phyloP scores from a whole-genome alignment of 2,329 filamentous ascomycete genomes.

The Tolypocladium tundrense region DNA sequence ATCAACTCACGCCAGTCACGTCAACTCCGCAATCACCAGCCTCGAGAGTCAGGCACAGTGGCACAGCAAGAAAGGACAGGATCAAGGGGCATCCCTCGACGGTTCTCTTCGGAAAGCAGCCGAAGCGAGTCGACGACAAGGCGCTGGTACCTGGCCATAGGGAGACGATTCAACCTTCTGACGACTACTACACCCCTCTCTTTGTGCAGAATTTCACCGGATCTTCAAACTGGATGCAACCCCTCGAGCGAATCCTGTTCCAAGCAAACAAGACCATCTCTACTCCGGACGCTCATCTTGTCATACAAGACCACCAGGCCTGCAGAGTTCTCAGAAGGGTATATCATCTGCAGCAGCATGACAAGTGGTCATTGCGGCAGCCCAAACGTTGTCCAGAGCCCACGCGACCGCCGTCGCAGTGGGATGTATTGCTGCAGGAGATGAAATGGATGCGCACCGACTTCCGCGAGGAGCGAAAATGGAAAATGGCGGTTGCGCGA shows the following conservation, averaged over 20 bases:
- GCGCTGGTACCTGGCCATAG: slow-evolving; percentile 28
- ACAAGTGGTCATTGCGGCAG: slow-evolving; percentile 88
- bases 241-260: slow-evolving; percentile 61
- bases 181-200: slow-evolving; percentile 55
- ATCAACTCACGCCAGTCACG: slow-evolving; percentile 29
- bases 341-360: slow-evolving; percentile 80
- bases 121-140: slow-evolving; percentile 37
- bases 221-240: slow-evolving; percentile 49
- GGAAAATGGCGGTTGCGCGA: slow-evolving; percentile 75
- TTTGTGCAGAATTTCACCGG: slow-evolving; percentile 49
- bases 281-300: slow-evolving; percentile 73
- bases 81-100: slow-evolving; percentile 60
- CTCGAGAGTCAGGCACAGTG: slow-evolving; percentile 15
- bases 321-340: slow-evolving; percentile 78
- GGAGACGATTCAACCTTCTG: slow-evolving; percentile 35
- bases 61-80: slow-evolving; percentile 39
- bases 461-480: slow-evolving; percentile 87
- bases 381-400: slow-evolving; percentile 79
- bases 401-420: slow-evolving; percentile 63
- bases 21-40: slow-evolving; percentile 33
- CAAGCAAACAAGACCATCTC: slow-evolving; percentile 84
- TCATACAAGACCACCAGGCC: slow-evolving; percentile 77
- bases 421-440: slow-evolving; percentile 79
- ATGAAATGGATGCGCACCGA: slow-evolving; percentile 98
- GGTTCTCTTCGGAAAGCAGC: slow-evolving; percentile 67